These are phyloP conservation scores for Botrytis pseudocinerea DNA, from an alignment of 2,329 filamentous ascomycete genomes.

Conservation along the genomic window DNA sequence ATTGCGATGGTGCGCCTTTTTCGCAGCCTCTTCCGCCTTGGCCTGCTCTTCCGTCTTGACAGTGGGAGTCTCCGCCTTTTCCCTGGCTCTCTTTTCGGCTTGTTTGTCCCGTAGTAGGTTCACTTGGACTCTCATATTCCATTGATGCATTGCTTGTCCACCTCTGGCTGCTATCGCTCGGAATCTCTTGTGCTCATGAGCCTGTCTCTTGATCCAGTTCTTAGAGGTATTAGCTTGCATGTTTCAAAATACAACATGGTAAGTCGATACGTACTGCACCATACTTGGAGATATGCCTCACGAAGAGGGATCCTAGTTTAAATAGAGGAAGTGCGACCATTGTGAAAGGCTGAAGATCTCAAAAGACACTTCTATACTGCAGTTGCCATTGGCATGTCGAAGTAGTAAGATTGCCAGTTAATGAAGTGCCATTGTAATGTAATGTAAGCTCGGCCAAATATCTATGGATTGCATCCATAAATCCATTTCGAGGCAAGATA, in stretches of 20 bases:
- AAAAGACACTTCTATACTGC: not conserved
- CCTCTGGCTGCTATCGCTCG: conserved; percentile 61
- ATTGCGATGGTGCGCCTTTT: conserved; percentile 39
- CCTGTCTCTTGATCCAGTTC: conserved; percentile 67
- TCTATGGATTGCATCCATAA: not conserved
- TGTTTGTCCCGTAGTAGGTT: conserved; percentile 58
- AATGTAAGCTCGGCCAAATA: not conserved
- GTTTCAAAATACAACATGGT: not conserved
- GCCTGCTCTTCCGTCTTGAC: conserved; percentile 63
- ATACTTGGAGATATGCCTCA: conserved; percentile 68
- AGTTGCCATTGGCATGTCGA: not conserved
- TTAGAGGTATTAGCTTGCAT: conserved; percentile 39
- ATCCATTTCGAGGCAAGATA: not conserved
- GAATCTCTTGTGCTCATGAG: conserved; percentile 64
- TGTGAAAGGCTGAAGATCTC: conserved; percentile 17
- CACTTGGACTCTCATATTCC: conserved; percentile 66
- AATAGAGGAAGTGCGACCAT: conserved; percentile 69
- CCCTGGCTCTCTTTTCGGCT: conserved; percentile 59
- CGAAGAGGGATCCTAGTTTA: conserved; percentile 64
- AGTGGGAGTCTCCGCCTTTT: conserved; percentile 63
- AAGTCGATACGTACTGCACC: conserved; percentile 56
- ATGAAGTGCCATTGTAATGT: not conserved
- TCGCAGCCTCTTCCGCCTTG: conserved; percentile 53
- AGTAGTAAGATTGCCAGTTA: not conserved
- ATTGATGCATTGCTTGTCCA: conserved; percentile 64